Base-by-base conservation (phyloP, 2,329 filamentous ascomycete species). In the Alternaria alternata region DNA sequence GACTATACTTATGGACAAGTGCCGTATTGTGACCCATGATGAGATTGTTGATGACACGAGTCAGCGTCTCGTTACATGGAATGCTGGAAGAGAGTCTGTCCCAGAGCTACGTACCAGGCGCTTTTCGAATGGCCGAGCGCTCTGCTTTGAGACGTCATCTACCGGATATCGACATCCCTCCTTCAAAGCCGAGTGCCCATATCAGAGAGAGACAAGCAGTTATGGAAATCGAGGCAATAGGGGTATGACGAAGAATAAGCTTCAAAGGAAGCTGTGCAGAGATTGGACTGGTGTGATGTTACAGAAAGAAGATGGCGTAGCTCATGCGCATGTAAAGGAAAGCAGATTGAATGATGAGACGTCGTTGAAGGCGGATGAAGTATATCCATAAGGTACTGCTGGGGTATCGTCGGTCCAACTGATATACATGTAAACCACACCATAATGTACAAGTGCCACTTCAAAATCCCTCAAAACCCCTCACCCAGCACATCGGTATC, bases 331-430 rank as follows among this genome's bases (percentile, higher is more conserved):
- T 12, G 26, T 8, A 20, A 11, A 54, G 26, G 46, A 32, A 43
- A 11, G 18, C 28, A 32, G 24, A 32, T 39, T 8, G 18, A n/a
- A 24, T 24, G 11, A n/a, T 26, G 26, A 28, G 24, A 32, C 36
- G n/a, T 9, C 14, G 30, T 9, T 38, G 5, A 7, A 32, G 18
- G 9, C 22, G 24, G n/a, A 32, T 11, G 1, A 32, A 46, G 3
- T 22, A 32, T 8, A 28, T n/a, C 22, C 12, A 38, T 7, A 4
- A n/a, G 11, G 44, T 20, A 49, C 28, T 39, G 30, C 38, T 22
- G 12, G 30, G 57, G 51, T 57, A 57, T 57, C 34, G 34, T 48
- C 41, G 34, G 34, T 57, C 41, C 46, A 42, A 47, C 47, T 41
- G 34, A 32, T 48, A 30, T 54, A 56, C 47, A 47, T 32, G 26